These are phyloP conservation scores for Phylloporus rhodoxanthus DNA, from an alignment of 768 basidiomycete species.

Conservation along the genomic window DNA sequence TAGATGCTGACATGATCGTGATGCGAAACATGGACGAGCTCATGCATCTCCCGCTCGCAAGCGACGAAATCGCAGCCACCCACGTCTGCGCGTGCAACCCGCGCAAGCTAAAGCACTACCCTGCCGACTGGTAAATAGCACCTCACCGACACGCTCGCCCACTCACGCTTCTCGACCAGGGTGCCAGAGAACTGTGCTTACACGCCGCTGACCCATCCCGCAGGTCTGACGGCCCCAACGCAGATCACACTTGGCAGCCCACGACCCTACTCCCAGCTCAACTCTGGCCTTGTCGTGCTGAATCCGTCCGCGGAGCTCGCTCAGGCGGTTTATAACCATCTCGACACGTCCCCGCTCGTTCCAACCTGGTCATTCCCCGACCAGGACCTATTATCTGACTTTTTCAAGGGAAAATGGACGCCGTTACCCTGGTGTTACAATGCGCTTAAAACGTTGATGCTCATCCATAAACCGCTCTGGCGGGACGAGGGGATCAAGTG, in stretches of 20 bases:
- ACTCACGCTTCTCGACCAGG: constrained; percentile 42
- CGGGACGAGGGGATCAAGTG: constrained; percentile 79
- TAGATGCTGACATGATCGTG: constrained; percentile 88
- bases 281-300: constrained; percentile 85
- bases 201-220: constrained; percentile 44
- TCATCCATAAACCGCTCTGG: constrained; percentile 74
- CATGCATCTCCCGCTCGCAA: constrained; percentile 45
- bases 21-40: constrained; percentile 79
- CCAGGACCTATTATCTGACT: constrained; percentile 82
- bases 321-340: constrained; percentile 42
- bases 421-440: constrained; percentile 87
- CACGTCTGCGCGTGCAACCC: constrained; percentile 97
- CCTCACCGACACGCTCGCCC: neutral
- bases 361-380: constrained; percentile 73
- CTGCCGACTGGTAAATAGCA: constrained; percentile 66
- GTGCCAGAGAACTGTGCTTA: constrained; percentile 88
- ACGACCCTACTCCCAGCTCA: constrained; percentile 76
- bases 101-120: constrained; percentile 76
- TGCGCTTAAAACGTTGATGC: constrained; percentile 80
- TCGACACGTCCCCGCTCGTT: constrained; percentile 45
- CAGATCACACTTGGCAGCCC: constrained; percentile 43
- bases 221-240: constrained; percentile 43
- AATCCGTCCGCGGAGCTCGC: constrained; percentile 61
- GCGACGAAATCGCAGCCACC: constrained; percentile 76
- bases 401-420: constrained; percentile 74